Conservation (phyloP, 2,329 filamentous ascomycete species). For the Cryphonectria nitschkei region DNA sequence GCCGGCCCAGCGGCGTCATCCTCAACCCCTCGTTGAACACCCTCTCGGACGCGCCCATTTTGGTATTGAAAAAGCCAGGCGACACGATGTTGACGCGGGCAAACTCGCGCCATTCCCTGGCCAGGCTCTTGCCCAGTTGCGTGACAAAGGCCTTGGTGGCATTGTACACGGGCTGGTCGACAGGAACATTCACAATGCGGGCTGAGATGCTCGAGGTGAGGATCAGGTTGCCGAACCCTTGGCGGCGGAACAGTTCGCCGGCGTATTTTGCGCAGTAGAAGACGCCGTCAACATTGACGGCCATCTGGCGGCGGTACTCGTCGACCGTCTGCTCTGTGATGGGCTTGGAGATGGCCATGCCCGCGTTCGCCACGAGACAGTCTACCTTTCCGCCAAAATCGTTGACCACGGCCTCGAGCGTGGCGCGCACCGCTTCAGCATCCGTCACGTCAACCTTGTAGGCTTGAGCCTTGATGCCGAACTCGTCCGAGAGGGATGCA, state of each 20-base stretch:
- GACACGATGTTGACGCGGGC: slow-evolving; percentile 28
- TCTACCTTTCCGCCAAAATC: slow-evolving; percentile 48
- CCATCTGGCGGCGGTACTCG: slow-evolving; percentile 56
- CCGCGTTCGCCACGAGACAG: slow-evolving; percentile 48
- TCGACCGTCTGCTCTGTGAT: slow-evolving; percentile 57
- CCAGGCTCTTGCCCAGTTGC: slow-evolving; percentile 59
- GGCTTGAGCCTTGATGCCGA: slow-evolving; percentile 43
- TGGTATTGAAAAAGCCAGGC: slow-evolving; percentile 54
- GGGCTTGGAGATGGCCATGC: slow-evolving; percentile 57
- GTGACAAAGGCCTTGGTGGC: slow-evolving; percentile 58
- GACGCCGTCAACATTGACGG: slow-evolving; percentile 57
- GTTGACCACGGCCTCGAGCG: slow-evolving; percentile 39
- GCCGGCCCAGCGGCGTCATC: slow-evolving; percentile 57
- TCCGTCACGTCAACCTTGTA: slow-evolving; percentile 52
- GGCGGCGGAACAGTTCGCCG: slow-evolving; percentile 47
- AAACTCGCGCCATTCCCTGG: slow-evolving; percentile 48
- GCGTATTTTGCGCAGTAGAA: slow-evolving; percentile 49
- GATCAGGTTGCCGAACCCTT: slow-evolving; percentile 54
- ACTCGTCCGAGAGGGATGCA: slow-evolving; percentile 43
- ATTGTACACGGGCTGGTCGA: slow-evolving; percentile 61
- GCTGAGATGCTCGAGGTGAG: slow-evolving; percentile 56
- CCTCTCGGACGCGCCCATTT: slow-evolving; percentile 52
- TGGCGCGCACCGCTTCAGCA: slow-evolving; percentile 39
- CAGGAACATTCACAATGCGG: slow-evolving; percentile 53
- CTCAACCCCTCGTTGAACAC: slow-evolving; percentile 51